These are phyloP conservation scores for Daldinia eschscholtzii DNA, from an alignment of 2,329 filamentous ascomycete genomes.

Conservation along the genomic window DNA sequence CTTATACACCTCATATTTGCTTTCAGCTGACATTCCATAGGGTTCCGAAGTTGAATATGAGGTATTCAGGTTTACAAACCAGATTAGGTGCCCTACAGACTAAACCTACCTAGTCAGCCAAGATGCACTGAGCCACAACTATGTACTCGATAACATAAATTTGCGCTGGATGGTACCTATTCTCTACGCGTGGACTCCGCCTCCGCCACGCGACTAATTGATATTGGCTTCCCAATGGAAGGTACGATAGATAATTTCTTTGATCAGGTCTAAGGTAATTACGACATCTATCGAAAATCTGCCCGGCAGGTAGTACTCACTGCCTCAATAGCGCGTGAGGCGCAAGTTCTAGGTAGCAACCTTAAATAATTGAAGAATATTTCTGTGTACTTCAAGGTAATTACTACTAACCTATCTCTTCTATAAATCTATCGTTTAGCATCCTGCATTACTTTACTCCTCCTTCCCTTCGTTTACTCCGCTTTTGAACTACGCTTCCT, in stretches of 20 bases:
- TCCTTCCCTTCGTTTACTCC: constrained; percentile 8
- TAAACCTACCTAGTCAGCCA: neutral
- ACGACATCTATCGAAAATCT: constrained; percentile 13
- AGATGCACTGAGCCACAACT: constrained; percentile 1
- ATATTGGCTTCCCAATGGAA: constrained; percentile 9
- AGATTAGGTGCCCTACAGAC: neutral
- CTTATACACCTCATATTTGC: neutral
- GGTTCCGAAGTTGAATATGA: too few relatives aligned
- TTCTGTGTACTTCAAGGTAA: neutral
- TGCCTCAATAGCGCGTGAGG: constrained; percentile 37
- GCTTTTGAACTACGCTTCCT: constrained; percentile 4
- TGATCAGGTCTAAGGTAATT: neutral
- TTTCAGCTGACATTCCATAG: neutral
- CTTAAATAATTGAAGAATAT: constrained; percentile 6
- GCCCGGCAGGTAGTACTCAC: constrained; percentile 23
- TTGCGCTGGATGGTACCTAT: neutral
- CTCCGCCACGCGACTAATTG: constrained; percentile 18
- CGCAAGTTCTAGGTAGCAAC: constrained; percentile 24
- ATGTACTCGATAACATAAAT: neutral
- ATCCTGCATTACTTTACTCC: neutral
- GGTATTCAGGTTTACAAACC: too few relatives aligned
- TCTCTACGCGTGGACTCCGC: constrained; percentile 22
- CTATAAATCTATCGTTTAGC: constrained; percentile 4
- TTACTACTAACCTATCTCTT: neutral
- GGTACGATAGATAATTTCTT: constrained; percentile 17